These are phyloP conservation scores for Zymoseptoria passerinii DNA, from an alignment of 2,329 filamentous ascomycete genomes.

Conservation along the genomic window DNA sequence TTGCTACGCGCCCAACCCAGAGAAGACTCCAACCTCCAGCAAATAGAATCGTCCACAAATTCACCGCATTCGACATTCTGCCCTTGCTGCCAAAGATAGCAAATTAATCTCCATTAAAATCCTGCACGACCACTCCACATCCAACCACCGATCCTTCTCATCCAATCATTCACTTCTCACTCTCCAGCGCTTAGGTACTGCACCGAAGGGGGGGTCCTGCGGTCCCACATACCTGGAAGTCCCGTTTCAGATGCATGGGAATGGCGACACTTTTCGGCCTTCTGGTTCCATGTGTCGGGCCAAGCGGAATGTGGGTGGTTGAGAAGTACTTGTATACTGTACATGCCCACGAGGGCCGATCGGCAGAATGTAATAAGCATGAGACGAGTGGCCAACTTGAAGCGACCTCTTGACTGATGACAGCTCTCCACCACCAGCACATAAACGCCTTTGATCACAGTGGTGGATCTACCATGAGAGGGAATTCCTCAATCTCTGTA, in stretches of 20 bases:
- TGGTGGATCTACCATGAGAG: neutral
- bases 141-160: neutral
- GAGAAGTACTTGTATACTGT: neutral
- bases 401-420: neutral
- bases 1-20: neutral
- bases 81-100: neutral
- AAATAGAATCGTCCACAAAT: neutral
- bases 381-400: neutral
- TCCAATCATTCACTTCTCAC: neutral
- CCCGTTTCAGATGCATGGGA: neutral
- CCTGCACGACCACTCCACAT: neutral
- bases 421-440: neutral
- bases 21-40: neutral
- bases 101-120: neutral
- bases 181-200: neutral
- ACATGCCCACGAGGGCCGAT: neutral
- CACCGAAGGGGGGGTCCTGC: neutral
- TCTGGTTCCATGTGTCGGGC: neutral
- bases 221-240: neutral
- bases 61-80: neutral
- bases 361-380: neutral
- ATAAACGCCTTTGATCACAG: neutral
- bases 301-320: no score
- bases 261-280: neutral
- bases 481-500: neutral